phyloP scores from a whole-genome alignment of 2,329 filamentous ascomycete species.

The Aspergillus sp. region DNA sequence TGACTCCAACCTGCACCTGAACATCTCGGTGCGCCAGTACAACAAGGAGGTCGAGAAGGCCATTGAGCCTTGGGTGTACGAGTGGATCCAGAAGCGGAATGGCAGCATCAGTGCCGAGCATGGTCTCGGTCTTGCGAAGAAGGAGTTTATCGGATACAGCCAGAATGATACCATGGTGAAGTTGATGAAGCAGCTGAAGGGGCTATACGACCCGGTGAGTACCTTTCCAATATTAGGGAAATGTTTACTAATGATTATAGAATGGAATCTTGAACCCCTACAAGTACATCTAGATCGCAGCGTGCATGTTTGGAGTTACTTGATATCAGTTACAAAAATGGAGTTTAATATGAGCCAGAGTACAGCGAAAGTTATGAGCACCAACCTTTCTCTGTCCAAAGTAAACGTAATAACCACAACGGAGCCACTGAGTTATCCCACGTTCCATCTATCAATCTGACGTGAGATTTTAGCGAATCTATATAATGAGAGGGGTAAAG shows the following conservation, averaged over 20 bases:
- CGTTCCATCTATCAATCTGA: no score
- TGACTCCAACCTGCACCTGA: slow-evolving; percentile 91
- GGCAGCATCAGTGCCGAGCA: slow-evolving; percentile 98
- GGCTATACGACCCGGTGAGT: slow-evolving; percentile 88
- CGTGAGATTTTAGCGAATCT: no score
- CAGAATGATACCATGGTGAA: slow-evolving; percentile 81
- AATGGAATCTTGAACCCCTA: slow-evolving; percentile 99
- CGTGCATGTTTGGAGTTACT: no score
- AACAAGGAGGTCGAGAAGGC: slow-evolving; percentile 83
- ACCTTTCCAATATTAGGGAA: background rate
- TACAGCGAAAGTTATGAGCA: no score
- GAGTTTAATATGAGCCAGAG: no score
- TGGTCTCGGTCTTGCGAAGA: slow-evolving; percentile 91
- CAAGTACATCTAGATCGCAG: slow-evolving; percentile 83
- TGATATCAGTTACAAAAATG: no score
- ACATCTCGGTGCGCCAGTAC: slow-evolving; percentile 79
- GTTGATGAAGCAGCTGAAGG: slow-evolving; percentile 94
- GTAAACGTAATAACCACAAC: no score
- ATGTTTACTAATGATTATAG: slow-evolving; percentile 48
- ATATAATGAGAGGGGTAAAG: no score
- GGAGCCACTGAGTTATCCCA: no score
- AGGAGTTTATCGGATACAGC: slow-evolving; percentile 92
- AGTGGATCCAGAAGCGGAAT: slow-evolving; percentile 86
- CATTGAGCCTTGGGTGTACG: slow-evolving; percentile 93
- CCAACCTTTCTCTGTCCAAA: no score